Conservation (phyloP, 1,284 basidiomycete species). For the Ustilago loliicola region DNA sequence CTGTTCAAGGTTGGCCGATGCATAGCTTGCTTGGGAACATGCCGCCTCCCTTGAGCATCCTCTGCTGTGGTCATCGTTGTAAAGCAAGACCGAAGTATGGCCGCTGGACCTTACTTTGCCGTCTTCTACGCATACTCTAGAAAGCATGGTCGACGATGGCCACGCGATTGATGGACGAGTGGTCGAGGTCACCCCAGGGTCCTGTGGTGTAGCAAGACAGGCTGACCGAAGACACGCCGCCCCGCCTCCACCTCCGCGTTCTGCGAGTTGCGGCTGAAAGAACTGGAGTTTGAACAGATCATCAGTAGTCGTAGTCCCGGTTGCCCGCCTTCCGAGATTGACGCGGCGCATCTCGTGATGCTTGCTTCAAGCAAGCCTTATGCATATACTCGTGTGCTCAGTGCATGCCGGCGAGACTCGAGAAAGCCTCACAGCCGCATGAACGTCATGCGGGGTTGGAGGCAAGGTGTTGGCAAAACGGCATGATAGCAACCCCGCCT, state of each 20-base stretch:
- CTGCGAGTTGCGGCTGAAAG: not conserved
- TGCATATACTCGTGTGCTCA: too few relatives aligned
- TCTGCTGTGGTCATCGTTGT: not conserved
- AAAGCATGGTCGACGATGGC: not conserved
- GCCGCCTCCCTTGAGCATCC: not conserved
- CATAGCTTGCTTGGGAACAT: not conserved
- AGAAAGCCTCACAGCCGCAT: too few relatives aligned
- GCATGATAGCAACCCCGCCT: too few relatives aligned
- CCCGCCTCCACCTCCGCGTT: constrained; percentile 20
- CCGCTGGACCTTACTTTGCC: not conserved
- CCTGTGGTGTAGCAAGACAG: not conserved
- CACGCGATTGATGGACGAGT: not conserved
- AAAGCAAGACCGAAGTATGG: not conserved
- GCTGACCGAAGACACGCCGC: constrained; percentile 29
- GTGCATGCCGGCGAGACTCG: too few relatives aligned
- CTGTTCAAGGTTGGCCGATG: not conserved
- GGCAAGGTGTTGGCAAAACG: too few relatives aligned
- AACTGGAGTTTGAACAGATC: not conserved
- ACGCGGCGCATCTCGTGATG: not conserved
- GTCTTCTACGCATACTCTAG: not conserved
- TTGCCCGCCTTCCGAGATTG: not conserved
- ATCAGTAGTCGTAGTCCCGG: too few relatives aligned
- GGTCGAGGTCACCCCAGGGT: too few relatives aligned
- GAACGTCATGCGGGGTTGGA: too few relatives aligned
- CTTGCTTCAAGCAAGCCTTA: too few relatives aligned